phyloP scores from a whole-genome alignment of 78 protist species.

The Bodo saltans region DNA sequence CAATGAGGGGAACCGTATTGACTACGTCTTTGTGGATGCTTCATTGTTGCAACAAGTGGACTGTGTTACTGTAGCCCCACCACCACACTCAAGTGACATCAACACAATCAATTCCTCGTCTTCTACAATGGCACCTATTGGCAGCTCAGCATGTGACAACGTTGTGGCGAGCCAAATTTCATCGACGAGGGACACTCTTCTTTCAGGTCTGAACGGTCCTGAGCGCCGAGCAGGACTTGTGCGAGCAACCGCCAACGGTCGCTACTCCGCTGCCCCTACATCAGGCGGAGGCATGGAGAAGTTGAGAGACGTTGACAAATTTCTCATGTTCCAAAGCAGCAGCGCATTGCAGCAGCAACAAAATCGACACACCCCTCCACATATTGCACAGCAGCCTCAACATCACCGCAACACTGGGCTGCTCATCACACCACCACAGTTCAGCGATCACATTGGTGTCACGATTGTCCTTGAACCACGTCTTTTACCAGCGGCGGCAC shows the following conservation, averaged over 20 bases:
- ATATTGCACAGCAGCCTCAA: too few species aligned
- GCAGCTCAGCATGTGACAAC: too few species aligned
- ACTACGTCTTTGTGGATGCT: constrained; percentile 7
- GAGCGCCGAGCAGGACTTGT: background rate
- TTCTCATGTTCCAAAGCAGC: too few species aligned
- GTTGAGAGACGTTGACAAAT: too few species aligned
- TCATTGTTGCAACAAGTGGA: background rate
- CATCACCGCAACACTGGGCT: too few species aligned
- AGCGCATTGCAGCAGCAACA: too few species aligned
- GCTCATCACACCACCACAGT: background rate
- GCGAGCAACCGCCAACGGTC: background rate
- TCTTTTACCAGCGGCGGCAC: background rate
- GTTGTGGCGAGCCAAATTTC: too few species aligned
- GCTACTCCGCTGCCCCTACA: background rate
- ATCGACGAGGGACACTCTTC: too few species aligned
- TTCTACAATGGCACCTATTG: background rate
- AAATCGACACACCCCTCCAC: background rate
- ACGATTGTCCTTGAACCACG: background rate
- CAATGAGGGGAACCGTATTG: constrained; percentile 20
- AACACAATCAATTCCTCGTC: background rate
- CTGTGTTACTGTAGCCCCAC: too few species aligned
- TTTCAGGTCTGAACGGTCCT: background rate
- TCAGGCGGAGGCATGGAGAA: background rate
- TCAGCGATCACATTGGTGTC: background rate
- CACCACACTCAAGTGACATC: too few species aligned